Conservation (phyloP, 345 rosid species). For the Orychophragmus violaceus region DNA sequence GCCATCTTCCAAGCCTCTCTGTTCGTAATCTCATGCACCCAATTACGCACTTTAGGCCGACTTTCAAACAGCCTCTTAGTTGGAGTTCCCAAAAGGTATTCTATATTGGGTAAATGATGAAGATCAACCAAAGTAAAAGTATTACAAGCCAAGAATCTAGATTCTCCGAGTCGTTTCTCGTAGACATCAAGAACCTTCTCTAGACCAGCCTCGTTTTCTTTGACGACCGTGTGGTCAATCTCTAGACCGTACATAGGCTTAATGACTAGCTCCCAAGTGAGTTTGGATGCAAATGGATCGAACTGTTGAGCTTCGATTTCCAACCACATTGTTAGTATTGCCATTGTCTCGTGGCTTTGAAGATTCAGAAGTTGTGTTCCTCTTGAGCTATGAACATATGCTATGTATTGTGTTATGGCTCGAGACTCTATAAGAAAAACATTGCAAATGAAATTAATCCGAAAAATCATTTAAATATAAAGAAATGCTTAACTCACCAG, state of each 20-base stretch:
- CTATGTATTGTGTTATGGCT: slow-evolving; percentile 32
- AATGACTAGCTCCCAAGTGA: slow-evolving; percentile 23
- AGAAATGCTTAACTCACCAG: slow-evolving; percentile 35
- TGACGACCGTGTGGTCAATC: slow-evolving; percentile 21
- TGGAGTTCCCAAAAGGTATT: slow-evolving; percentile 37
- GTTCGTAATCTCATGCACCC: slow-evolving; percentile 46
- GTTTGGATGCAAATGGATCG: slow-evolving; percentile 30
- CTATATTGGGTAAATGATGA: slow-evolving; percentile 36
- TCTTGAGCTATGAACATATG: slow-evolving; percentile 25
- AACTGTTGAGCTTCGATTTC: slow-evolving; percentile 63
- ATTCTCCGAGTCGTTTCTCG: slow-evolving; percentile 38
- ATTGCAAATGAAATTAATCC: background rate
- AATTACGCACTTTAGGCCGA: slow-evolving; percentile 42
- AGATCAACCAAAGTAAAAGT: slow-evolving; percentile 39
- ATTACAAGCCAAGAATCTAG: slow-evolving; percentile 22
- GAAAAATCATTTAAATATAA: background rate
- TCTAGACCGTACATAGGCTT: slow-evolving; percentile 24
- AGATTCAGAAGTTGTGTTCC: slow-evolving; percentile 28
- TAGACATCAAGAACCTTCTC: slow-evolving; percentile 46
- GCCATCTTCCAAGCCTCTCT: slow-evolving; percentile 74
- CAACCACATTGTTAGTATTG: slow-evolving; percentile 27
- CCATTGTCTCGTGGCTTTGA: slow-evolving; percentile 23
- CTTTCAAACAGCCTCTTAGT: slow-evolving; percentile 36
- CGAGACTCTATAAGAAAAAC: slow-evolving; percentile 23
- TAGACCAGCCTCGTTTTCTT: slow-evolving; percentile 24